Evolutionary conservation across 2,329 filamentous ascomycete species (phyloP).

Genomic region (Beauveria caledonica): DNA sequence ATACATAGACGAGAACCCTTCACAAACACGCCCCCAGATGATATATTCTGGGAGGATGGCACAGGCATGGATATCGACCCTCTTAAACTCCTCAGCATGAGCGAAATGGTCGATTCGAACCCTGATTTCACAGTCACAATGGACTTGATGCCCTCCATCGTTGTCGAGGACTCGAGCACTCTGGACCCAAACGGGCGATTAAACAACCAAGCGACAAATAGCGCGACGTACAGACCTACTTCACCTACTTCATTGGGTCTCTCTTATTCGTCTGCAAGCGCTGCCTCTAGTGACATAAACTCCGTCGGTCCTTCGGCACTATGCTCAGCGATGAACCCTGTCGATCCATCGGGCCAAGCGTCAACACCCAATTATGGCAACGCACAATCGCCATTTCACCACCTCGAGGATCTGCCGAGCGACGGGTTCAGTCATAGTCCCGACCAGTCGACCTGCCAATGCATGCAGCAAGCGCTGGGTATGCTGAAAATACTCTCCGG

Average conservation of each 20-base stretch:
- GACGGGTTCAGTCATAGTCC: background rate
- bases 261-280: background rate
- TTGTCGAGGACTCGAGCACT: background rate
- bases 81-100: background rate
- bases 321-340: background rate
- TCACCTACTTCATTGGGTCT: background rate
- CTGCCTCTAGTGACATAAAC: background rate
- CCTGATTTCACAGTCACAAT: background rate
- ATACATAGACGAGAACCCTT: background rate
- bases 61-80: background rate
- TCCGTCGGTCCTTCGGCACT: background rate
- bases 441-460: background rate
- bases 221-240: background rate
- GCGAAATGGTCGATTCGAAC: background rate
- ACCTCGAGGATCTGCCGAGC: background rate
- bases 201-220: background rate
- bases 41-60: background rate
- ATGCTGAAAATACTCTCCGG: background rate
- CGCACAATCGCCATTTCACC: background rate
- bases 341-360: background rate
- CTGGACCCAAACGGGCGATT: background rate
- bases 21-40: background rate
- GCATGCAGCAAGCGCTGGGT: background rate
- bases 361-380: background rate
- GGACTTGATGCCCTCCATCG: background rate